Evolutionary conservation across 2,329 filamentous ascomycete genomes (phyloP).

Genomic region (Biscogniauxia marginata): DNA sequence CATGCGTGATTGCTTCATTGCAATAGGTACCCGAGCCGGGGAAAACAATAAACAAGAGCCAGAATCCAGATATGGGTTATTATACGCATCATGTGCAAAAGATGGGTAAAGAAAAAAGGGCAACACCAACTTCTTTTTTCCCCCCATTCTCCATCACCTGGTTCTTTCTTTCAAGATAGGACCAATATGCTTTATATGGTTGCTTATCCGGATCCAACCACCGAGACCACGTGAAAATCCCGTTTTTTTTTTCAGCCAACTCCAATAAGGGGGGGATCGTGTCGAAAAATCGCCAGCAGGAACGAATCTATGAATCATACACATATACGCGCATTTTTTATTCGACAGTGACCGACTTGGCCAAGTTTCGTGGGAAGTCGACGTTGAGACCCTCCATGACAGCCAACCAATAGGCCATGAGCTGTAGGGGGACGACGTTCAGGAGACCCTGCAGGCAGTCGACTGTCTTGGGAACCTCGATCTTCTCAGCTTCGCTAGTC

Average conservation of each 20-base stretch:
- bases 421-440: constrained; percentile 95
- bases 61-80: not conserved
- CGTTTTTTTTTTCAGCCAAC: constrained; percentile 22
- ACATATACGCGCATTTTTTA: constrained; percentile 47
- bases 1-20: not conserved
- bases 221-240: not conserved
- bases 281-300: constrained; percentile 14
- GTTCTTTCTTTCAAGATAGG: not conserved
- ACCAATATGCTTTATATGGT: not conserved
- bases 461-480: constrained; percentile 94
- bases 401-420: constrained; percentile 98
- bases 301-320: constrained; percentile 10
- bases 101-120: not conserved
- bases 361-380: constrained; percentile 97
- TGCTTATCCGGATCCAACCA: not conserved
- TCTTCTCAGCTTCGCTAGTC: constrained; percentile 85
- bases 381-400: constrained; percentile 96
- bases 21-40: not conserved
- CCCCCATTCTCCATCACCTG: not conserved
- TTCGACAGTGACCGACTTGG: constrained; percentile 98
- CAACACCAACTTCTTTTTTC: not conserved
- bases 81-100: not conserved
- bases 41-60: not conserved
- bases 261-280: constrained; percentile 16
- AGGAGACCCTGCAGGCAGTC: constrained; percentile 94